Conservation (phyloP, 1,284 basidiomycete genomes). For the Anthracocystis setariae region DNA sequence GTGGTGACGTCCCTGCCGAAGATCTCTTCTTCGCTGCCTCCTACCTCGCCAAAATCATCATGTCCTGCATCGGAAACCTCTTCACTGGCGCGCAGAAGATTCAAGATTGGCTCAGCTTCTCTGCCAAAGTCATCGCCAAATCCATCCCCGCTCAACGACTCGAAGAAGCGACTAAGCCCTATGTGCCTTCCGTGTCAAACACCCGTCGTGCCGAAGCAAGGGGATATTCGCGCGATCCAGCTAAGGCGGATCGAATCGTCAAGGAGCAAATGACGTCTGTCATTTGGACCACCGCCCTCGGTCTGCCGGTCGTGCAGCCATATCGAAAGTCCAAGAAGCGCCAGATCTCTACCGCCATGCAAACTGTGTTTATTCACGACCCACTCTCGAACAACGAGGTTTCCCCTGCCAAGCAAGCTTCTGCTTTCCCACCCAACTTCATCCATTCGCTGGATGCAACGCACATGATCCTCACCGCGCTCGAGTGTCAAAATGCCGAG, state of each 20-base stretch:
- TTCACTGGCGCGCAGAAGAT: slow-evolving; percentile 92
- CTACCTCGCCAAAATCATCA: slow-evolving; percentile 74
- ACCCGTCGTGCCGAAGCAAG: slow-evolving; percentile 31
- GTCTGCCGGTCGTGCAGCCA: slow-evolving; percentile 94
- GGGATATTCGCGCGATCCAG: slow-evolving; percentile 40
- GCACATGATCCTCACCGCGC: slow-evolving; percentile 98
- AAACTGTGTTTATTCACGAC: slow-evolving; percentile 92
- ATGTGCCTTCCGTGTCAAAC: slow-evolving; percentile 12
- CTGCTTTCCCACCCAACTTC: slow-evolving; percentile 98
- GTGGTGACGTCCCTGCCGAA: slow-evolving; percentile 79
- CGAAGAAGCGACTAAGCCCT: slow-evolving; percentile 70
- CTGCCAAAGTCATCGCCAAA: slow-evolving; percentile 85
- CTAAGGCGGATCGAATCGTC: slow-evolving; percentile 43
- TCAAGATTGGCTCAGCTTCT: slow-evolving; percentile 87
- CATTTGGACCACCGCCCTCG: slow-evolving; percentile 94
- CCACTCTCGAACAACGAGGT: slow-evolving; percentile 83
- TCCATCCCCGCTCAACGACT: slow-evolving; percentile 84
- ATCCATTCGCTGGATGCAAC: slow-evolving; percentile 97
- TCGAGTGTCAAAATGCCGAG: slow-evolving; percentile 73
- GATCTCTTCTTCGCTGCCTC: slow-evolving; percentile 79
- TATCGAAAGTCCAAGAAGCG: slow-evolving; percentile 86
- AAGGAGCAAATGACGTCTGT: slow-evolving; percentile 92
- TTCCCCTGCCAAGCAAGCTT: slow-evolving; percentile 85
- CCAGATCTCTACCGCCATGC: slow-evolving; percentile 79
- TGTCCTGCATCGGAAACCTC: slow-evolving; percentile 80